Percentiles rank a stretch among this genome's conserved stretches.
phyloP scores from a whole-genome alignment of 106 monocot genomes.

The Acanthochlamys bracteata region DNA sequence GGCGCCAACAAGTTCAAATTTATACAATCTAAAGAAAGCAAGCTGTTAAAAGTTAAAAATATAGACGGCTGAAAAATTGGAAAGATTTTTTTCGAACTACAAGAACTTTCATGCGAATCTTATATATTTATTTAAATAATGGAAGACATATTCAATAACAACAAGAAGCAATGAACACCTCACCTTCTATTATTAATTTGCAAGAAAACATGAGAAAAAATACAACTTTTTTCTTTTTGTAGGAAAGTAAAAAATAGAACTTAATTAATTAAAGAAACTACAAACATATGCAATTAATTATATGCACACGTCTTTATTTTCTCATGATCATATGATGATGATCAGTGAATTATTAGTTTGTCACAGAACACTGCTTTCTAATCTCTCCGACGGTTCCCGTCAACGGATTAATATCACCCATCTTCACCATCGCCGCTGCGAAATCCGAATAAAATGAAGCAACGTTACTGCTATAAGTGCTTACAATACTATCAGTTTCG shows the following conservation, averaged over 20 bases:
- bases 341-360: too few species aligned
- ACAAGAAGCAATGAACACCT: not conserved
- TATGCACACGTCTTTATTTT: not conserved
- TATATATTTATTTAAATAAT: too few species aligned
- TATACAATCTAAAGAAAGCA: too few species aligned
- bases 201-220: not conserved
- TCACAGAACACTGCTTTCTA: not conserved
- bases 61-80: too few species aligned
- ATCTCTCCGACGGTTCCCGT: not conserved
- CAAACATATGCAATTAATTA: not conserved
- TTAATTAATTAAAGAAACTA: not conserved
- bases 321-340: too few species aligned
- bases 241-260: not conserved
- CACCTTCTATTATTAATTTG: not conserved
- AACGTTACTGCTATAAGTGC: not conserved
- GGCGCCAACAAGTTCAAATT: too few species aligned
- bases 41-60: too few species aligned
- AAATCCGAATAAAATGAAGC: not conserved
- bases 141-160: too few species aligned
- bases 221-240: not conserved
- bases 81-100: too few species aligned
- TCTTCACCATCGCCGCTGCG: conserved; percentile 3
- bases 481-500: conserved; percentile 15
- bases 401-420: conserved; percentile 4
- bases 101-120: too few species aligned